Evolutionary conservation across 129 eudicot species (phyloP).

Genomic region (Tanacetum coccineum): DNA sequence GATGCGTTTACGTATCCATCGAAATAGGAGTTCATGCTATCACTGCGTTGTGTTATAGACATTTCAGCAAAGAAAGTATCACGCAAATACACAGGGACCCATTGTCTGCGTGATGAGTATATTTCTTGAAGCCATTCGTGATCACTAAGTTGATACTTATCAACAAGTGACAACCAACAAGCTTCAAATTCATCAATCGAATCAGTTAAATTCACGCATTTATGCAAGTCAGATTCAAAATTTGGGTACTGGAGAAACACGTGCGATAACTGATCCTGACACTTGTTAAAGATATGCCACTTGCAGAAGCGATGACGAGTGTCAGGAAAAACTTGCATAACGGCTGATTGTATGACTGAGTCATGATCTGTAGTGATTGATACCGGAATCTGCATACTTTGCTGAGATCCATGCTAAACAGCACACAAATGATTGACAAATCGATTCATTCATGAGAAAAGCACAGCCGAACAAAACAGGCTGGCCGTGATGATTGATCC

Average conservation of each 20-base stretch:
- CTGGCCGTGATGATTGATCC: conserved; percentile 73
- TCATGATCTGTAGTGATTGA: conserved; percentile 72
- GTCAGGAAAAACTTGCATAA: conserved; percentile 55
- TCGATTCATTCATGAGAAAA: conserved; percentile 55
- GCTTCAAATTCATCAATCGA: conserved; percentile 57
- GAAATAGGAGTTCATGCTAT: conserved; percentile 52
- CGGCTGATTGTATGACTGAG: conserved; percentile 49
- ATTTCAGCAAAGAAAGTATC: conserved; percentile 59
- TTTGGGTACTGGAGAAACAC: conserved; percentile 49
- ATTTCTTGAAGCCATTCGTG: conserved; percentile 58
- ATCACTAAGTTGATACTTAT: conserved; percentile 50
- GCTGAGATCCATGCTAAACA: conserved; percentile 64
- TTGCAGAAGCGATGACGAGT: conserved; percentile 67
- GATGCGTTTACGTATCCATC: conserved; percentile 54
- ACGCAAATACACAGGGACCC: conserved; percentile 65
- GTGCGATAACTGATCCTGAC: conserved; percentile 51
- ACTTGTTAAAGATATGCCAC: conserved; percentile 65
- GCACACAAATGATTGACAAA: conserved; percentile 48
- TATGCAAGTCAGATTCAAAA: conserved; percentile 61
- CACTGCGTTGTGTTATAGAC: conserved; percentile 48
- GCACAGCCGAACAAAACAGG: conserved; percentile 74
- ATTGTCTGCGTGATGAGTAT: conserved; percentile 47
- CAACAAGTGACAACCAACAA: conserved; percentile 52
- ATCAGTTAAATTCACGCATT: conserved; percentile 53
- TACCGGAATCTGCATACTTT: conserved; percentile 48